Evolutionary conservation across 2,329 filamentous ascomycete genomes (phyloP).

Genomic region (Tolypocladium album): DNA sequence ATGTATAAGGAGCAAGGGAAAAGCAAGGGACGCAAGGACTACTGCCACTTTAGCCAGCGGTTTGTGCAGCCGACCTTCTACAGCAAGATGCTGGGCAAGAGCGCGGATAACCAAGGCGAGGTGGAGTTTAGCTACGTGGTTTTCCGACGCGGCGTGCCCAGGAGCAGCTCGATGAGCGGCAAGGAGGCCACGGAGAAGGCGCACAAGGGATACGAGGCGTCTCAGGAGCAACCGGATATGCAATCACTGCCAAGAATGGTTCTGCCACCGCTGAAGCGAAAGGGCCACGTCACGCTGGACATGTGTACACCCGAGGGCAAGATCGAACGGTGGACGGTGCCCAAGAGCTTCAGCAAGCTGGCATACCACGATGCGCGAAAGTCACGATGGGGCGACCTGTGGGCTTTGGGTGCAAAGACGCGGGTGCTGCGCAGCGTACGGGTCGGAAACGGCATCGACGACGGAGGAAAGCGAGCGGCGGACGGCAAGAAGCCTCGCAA

Average conservation of each 20-base stretch:
- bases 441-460: constrained; percentile 40
- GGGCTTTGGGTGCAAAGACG: constrained; percentile 91
- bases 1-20: constrained; percentile 72
- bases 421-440: constrained; percentile 51
- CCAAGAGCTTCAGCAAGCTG: constrained; percentile 66
- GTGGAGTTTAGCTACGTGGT: constrained; percentile 84
- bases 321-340: constrained; percentile 90
- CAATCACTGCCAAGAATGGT: constrained; percentile 70
- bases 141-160: constrained; percentile 60
- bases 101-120: constrained; percentile 75
- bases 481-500: constrained; percentile 27
- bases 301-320: constrained; percentile 77
- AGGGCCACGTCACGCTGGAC: constrained; percentile 81
- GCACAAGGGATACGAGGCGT: constrained; percentile 59
- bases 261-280: constrained; percentile 73
- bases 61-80: constrained; percentile 78
- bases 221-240: constrained; percentile 35
- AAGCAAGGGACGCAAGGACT: constrained; percentile 69
- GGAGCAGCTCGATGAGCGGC: constrained; percentile 30
- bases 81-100: constrained; percentile 60
- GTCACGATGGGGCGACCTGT: constrained; percentile 82
- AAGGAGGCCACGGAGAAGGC: constrained; percentile 51
- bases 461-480: constrained; percentile 34
- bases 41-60: constrained; percentile 82
- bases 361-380: constrained; percentile 93